phyloP scores from a whole-genome alignment of 164 flowering plant genomes.

The Dillenia suffruticosa region DNA sequence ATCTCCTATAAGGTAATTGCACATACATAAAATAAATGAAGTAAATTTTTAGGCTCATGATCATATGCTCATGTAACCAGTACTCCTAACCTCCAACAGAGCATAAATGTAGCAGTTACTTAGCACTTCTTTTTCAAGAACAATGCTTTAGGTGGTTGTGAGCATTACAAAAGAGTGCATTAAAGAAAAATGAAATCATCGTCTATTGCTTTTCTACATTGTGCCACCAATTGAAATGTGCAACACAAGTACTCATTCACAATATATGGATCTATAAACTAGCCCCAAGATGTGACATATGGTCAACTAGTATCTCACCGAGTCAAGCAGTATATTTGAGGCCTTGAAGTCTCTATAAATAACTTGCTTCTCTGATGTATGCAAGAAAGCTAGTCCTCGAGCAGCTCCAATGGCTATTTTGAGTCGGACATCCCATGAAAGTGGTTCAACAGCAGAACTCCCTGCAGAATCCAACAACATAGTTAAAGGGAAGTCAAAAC shows the following conservation, averaged over 20 bases:
- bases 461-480: conserved; percentile 20
- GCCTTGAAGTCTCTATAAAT: conserved; percentile 71
- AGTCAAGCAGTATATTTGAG: conserved; percentile 62
- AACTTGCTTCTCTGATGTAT: conserved; percentile 47
- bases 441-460: conserved; percentile 35
- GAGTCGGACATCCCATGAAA: conserved; percentile 52
- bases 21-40: no score
- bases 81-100: no score
- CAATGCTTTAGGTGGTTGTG: no score
- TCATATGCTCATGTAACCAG: no score
- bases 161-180: neutral
- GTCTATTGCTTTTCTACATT: no score
- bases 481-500: neutral
- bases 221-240: neutral
- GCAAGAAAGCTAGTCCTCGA: conserved; percentile 57
- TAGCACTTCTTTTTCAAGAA: no score
- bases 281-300: neutral
- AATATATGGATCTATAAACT: neutral
- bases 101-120: no score
- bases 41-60: no score
- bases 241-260: neutral
- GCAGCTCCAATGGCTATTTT: conserved; percentile 65
- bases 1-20: no score
- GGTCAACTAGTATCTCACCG: conserved; percentile 22
- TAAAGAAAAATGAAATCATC: neutral